These are phyloP conservation scores for Spathaspora arborariae DNA, from an alignment of 805 yeast genomes.

Conservation along the genomic window DNA sequence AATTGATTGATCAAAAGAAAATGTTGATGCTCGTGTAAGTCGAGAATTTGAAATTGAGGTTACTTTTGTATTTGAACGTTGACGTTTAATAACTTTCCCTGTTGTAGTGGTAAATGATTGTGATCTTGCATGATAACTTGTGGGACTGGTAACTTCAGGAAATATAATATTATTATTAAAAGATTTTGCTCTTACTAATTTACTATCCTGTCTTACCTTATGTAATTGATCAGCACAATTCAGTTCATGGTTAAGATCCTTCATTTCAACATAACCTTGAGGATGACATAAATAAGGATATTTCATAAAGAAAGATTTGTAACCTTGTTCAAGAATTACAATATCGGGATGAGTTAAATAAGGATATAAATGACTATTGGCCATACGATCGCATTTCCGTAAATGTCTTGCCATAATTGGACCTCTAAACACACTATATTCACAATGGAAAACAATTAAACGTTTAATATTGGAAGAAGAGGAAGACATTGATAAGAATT, in stretches of 20 bases:
- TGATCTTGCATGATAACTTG: slow-evolving; percentile 10
- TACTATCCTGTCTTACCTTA: slow-evolving; percentile 41
- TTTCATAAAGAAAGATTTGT: slow-evolving; percentile 66
- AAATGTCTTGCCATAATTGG: slow-evolving; percentile 88
- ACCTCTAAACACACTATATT: slow-evolving; percentile 89
- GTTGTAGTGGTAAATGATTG: slow-evolving; percentile 26
- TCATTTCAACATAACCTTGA: slow-evolving; percentile 83
- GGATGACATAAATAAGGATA: slow-evolving; percentile 64
- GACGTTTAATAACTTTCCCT: slow-evolving; percentile 31
- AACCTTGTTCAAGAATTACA: slow-evolving; percentile 87
- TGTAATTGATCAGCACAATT: slow-evolving; percentile 45
- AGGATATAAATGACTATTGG: slow-evolving; percentile 77
- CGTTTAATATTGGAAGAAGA: slow-evolving; percentile 22
- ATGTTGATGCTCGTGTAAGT: slow-evolving; percentile 24
- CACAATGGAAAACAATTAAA: slow-evolving; percentile 87
- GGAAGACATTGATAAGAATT: slow-evolving; percentile 23
- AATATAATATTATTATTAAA: slow-evolving; percentile 13
- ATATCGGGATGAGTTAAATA: slow-evolving; percentile 83
- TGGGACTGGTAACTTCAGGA: neutral
- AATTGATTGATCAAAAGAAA: slow-evolving; percentile 19
- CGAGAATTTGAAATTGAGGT: slow-evolving; percentile 7
- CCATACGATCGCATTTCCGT: slow-evolving; percentile 74
- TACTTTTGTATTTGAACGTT: slow-evolving; percentile 17
- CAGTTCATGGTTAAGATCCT: slow-evolving; percentile 33
- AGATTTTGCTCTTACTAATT: slow-evolving; percentile 38